Conservation (phyloP, 306 rosid species). For the Lablab purpureus region DNA sequence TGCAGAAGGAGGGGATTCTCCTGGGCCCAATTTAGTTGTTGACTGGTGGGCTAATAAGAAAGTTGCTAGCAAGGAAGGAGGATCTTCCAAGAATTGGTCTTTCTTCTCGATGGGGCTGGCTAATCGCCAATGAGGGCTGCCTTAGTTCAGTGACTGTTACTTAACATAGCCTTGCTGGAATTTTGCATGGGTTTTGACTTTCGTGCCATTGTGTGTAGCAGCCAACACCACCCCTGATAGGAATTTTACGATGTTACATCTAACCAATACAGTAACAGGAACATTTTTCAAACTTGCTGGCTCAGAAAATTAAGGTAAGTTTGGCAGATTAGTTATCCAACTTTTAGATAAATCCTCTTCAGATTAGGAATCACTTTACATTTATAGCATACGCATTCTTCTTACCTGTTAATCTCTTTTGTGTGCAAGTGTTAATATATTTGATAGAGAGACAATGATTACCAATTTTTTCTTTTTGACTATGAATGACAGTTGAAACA, state of each 20-base stretch:
- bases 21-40: constrained; percentile 54
- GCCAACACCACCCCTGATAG: constrained; percentile 16
- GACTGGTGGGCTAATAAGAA: constrained; percentile 96
- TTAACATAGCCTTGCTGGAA: constrained; percentile 21
- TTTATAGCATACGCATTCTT: neutral
- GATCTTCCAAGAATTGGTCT: constrained; percentile 70
- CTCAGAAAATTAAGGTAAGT: constrained; percentile 11
- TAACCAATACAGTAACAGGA: constrained; percentile 46
- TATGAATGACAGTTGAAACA: neutral
- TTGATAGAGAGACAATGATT: neutral
- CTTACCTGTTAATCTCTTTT: neutral
- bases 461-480: neutral
- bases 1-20: constrained; percentile 76
- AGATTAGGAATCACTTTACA: neutral
- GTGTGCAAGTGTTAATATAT: neutral
- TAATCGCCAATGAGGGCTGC: constrained; percentile 42
- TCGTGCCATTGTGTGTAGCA: constrained; percentile 23
- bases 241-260: constrained; percentile 39
- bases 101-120: constrained; percentile 76
- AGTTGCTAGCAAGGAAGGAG: constrained; percentile 64
- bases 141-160: constrained; percentile 32
- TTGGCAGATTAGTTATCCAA: neutral
- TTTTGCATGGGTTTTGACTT: constrained; percentile 38
- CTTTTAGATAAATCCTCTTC: neutral
- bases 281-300: constrained; percentile 45